Conservation (phyloP, 1,139 yeast species). For the Yamadazyma dushanensis region DNA sequence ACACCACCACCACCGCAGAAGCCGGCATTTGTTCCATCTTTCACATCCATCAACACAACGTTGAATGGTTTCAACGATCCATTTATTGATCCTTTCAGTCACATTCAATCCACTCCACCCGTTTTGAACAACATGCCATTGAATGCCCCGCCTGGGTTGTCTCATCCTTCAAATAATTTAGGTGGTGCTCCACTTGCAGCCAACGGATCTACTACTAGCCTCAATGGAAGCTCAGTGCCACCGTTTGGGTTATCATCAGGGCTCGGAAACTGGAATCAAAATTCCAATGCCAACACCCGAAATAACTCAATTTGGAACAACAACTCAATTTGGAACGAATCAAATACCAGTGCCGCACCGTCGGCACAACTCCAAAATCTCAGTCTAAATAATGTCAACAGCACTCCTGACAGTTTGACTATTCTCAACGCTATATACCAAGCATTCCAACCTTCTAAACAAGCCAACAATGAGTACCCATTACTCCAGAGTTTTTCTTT, state of each 20-base stretch:
- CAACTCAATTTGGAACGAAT: conserved; percentile 15
- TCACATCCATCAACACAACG: background rate
- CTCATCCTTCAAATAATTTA: no score
- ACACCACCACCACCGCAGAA: conserved; percentile 8
- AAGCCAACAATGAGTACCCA: conserved; percentile 39
- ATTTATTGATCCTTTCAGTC: conserved; percentile 8
- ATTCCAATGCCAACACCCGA: conserved; percentile 17
- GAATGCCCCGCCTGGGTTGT: background rate
- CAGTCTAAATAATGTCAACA: background rate
- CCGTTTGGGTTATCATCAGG: background rate
- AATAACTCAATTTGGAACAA: conserved; percentile 37
- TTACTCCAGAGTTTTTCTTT: conserved; percentile 35
- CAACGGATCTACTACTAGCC: no score
- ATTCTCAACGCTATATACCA: conserved; percentile 29
- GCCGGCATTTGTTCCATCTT: conserved; percentile 5
- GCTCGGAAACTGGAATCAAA: background rate
- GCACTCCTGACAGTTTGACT: conserved; percentile 7
- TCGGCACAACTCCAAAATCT: conserved; percentile 1
- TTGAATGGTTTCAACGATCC: conserved; percentile 7
- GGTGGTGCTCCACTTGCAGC: no score
- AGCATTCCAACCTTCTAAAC: conserved; percentile 35
- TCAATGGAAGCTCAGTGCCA: conserved; percentile 3
- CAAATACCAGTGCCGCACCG: background rate
- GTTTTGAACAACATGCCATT: conserved; percentile 6
- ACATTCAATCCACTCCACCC: conserved; percentile 6